Evolutionary conservation across 345 rosid genomes (phyloP).

Genomic region (Melaleuca quinquenervia): DNA sequence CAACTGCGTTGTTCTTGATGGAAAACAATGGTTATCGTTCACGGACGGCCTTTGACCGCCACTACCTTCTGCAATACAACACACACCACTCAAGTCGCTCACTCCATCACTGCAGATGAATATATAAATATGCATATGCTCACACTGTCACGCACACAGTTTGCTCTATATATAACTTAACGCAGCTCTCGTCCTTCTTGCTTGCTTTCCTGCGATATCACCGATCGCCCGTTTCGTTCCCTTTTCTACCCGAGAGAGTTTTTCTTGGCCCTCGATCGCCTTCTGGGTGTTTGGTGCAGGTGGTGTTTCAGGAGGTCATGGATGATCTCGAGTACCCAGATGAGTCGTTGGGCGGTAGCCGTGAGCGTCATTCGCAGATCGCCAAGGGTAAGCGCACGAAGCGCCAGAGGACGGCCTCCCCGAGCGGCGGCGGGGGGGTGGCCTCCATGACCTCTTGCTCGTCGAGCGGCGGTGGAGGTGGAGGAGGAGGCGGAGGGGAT

Average conservation of each 20-base stretch:
- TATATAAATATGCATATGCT: not conserved
- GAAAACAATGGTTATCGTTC: not conserved
- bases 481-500: not conserved
- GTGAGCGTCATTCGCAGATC: conserved; percentile 17
- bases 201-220: not conserved
- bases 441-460: conserved; percentile 30
- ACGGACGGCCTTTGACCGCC: not conserved
- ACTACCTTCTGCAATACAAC: not conserved
- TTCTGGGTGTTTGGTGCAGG: not conserved
- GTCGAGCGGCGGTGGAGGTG: conserved; percentile 29
- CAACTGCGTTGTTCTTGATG: too few species aligned
- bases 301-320: not conserved
- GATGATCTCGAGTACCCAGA: not conserved
- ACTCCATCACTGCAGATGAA: not conserved
- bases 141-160: too few species aligned
- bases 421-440: conserved; percentile 8
- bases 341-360: not conserved
- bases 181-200: not conserved
- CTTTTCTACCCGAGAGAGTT: not conserved
- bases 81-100: not conserved
- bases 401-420: conserved; percentile 55
- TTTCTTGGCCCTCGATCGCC: not conserved
- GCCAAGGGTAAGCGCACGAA: conserved; percentile 76
- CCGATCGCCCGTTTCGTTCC: not conserved
- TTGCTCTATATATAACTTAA: not conserved